Conservation (phyloP, 306 rosid genomes). For the Corylus avellana region DNA sequence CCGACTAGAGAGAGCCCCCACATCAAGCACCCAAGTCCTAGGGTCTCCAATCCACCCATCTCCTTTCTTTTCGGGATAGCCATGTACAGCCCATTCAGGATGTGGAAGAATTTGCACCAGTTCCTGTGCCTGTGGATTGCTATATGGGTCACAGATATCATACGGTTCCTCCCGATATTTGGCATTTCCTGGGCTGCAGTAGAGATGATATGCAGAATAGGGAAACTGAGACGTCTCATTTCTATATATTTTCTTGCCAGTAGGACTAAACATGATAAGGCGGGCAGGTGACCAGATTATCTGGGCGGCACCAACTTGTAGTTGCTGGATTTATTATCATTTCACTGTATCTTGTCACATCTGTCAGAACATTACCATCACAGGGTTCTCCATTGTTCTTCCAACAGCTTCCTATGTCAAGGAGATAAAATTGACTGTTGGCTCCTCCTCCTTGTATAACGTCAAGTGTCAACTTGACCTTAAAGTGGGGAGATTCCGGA, state of each 20-base stretch:
- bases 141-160: constrained; percentile 59
- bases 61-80: constrained; percentile 53
- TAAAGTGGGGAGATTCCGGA: constrained; percentile 55
- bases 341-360: constrained; percentile 56
- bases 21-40: constrained; percentile 63
- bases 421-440: constrained; percentile 49
- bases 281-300: constrained; percentile 49
- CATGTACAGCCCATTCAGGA: constrained; percentile 59
- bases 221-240: constrained; percentile 58
- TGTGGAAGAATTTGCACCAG: constrained; percentile 63
- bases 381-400: constrained; percentile 57
- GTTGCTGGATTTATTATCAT: constrained; percentile 56
- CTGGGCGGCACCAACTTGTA: constrained; percentile 39
- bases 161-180: constrained; percentile 42
- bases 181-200: constrained; percentile 56
- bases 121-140: constrained; percentile 64
- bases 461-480: constrained; percentile 45
- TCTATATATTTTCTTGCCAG: constrained; percentile 44
- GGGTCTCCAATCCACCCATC: constrained; percentile 62
- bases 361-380: constrained; percentile 44
- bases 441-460: constrained; percentile 50
- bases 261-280: constrained; percentile 44
- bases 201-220: constrained; percentile 54
- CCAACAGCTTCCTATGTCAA: constrained; percentile 61
- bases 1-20: constrained; percentile 47